Evolutionary conservation across 202 grass and related monocot species (phyloP), one percentile per base, ranked within the genome.

Genomic region (Miscanthus sacchariflorus): DNA sequence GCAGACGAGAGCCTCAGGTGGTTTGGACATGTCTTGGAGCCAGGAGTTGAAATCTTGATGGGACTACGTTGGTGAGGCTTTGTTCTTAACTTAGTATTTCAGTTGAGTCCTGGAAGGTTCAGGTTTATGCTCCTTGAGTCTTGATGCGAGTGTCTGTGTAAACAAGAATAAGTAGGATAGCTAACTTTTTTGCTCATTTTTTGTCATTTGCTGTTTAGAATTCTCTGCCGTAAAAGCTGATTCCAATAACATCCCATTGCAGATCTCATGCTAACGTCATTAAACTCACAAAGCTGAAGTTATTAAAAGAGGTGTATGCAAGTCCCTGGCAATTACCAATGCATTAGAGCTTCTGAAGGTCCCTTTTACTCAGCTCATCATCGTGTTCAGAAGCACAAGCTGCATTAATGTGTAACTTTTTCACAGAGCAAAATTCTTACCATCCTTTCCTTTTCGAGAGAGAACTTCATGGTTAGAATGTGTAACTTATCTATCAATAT

Each of bases 281-380:
- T 73, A 91, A 91, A 36, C 70, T 66, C 93, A 72, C 69, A 93
- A 86, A 83, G 69, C 83, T 80, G 84, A 87, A 85, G 84, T 87
- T 74, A 75, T 87, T 49, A 82, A 85, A 90, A 93, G 78, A 83
- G 83, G 76, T 83, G 76, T 91, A 28, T 56, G 77, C 71, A 93
- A 88, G 85, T 98, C 90, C n/a, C 80, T 96, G 78, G 83, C 92
- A 45, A 75, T 86, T 81, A 87, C 93, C 79, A 98, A 96, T 90
- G 96, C 89, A 12, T 76, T 93, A 46, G 89, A 92, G 84, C 87
- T 98, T 25, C 89, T 98, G 58, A 98, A 98, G 58, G 70, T 96
- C 78, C 81, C 89, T 81, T 94, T 95, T 79, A 65, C 87, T 96
- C 23, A 90, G 83, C 77, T 93, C 90, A 35, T 84, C 96, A 90